Base-by-base conservation (phyloP, 495 filamentous ascomycete species). In the Daldinia concentrica region DNA sequence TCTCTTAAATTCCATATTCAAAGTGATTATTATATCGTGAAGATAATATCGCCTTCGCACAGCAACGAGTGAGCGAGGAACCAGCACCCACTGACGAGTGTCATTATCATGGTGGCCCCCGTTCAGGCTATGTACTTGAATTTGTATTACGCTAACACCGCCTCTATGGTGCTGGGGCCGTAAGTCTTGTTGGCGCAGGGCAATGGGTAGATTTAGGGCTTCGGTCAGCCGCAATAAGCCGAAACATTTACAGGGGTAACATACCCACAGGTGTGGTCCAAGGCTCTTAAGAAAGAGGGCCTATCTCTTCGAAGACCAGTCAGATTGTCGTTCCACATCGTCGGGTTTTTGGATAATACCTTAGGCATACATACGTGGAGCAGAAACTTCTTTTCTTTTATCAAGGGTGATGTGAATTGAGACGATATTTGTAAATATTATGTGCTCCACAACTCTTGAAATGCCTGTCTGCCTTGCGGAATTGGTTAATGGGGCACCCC, bases 211-310 rank as follows among this genome's bases (percentile, higher is more conserved):
- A 48, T 34, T 19, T 22, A 1, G 29, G 30, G 27, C 54, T 19
- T 36, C 43, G 26, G 29, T 27, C 24, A 14, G 51, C 27, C 27
- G 29, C 19, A 55, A 54, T 55, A 39, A 45, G 34, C 64, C 26
- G 54, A 55, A 22, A 62, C 48, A 41, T 56, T 41, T 56, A 32
- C 57, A 66, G 8, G 62, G 62, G 30, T 62, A 22, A 37, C 11
- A 24, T 58, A 65, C 57, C 68, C 57, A 43, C 6, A 39, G 32
- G 48, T 24, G 34, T 60, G 56, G 56, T 36, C 39, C 41, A 27
- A 5, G 19, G 58, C 41, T 54, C 52, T 59, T 65, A 64, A 7
- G 15, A 36, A 27, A 56, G 15, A 37, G 39, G 15, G 22, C 17
- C 39, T 17, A 5, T 26, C 50, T 57, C 48, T 39, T 54, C 19